These are phyloP conservation scores for Tolypocladium tundrense DNA, from an alignment of 2,329 filamentous ascomycete species.

Conservation along the genomic window DNA sequence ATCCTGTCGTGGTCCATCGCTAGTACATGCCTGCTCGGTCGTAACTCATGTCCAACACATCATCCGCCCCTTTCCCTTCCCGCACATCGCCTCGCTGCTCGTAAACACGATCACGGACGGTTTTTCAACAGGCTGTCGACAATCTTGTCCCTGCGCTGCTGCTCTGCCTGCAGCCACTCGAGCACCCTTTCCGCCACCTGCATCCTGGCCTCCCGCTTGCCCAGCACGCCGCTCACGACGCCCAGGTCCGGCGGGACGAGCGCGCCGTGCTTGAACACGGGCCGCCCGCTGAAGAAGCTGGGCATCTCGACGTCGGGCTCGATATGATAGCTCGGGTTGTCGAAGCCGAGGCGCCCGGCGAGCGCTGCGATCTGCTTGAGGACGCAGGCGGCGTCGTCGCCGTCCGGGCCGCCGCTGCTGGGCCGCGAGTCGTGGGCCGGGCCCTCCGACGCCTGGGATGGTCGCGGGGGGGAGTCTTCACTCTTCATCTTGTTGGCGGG, in stretches of 20 bases:
- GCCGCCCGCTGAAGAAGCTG: constrained; percentile 24
- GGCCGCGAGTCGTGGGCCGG: background rate
- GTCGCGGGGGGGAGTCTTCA: constrained; percentile 2
- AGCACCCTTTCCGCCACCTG: constrained; percentile 29
- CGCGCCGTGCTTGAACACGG: constrained; percentile 20
- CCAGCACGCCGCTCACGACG: constrained; percentile 20
- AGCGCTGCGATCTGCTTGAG: constrained; percentile 20
- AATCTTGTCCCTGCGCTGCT: constrained; percentile 3
- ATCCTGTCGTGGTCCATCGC: background rate
- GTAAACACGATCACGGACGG: background rate
- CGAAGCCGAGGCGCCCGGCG: constrained; percentile 20
- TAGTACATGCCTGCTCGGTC: background rate
- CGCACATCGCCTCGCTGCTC: too few relatives aligned
- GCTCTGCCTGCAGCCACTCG: constrained; percentile 20
- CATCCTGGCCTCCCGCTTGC: constrained; percentile 24
- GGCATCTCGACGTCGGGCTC: constrained; percentile 6
- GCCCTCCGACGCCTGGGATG: background rate
- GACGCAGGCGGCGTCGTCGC: constrained; percentile 1
- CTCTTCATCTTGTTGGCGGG: background rate
- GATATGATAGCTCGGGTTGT: constrained; percentile 23
- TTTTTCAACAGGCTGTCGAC: background rate
- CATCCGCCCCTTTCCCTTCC: background rate
- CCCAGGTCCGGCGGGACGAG: constrained; percentile 22
- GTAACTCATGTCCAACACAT: background rate
- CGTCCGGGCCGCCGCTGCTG: background rate